Base-by-base conservation (phyloP, 192 early-diverging fungal species). In the Fimicolochytrium jonesii region DNA sequence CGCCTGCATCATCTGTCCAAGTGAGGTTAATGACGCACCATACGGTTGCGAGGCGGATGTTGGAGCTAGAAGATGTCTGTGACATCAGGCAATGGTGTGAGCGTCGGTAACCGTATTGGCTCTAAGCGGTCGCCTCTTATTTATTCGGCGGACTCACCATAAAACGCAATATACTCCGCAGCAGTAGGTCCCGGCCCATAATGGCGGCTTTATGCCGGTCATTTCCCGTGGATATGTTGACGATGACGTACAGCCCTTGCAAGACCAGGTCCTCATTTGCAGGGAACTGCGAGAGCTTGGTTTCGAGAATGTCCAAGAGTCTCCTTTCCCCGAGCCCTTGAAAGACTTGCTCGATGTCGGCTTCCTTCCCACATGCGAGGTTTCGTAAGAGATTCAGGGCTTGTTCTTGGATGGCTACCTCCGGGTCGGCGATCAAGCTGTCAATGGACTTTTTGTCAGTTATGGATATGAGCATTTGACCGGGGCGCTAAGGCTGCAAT, bases 21-120 rank as follows among this genome's bases (percentile, higher is more conserved):
- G 87, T 87, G 43, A 88, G 64, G 66, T 91, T 93, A 41, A 90
- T 87, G 26, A 90, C 69, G 61, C 78, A 80, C 88, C 87, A 93
- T 18, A 81, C 68, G 11, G 87, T 77, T 2, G 78, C 87, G 2
- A 87, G 61, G 2, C 87, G 84, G 31, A 90, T 77, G 18, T 72
- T 45, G 17, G 81, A 59, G 28, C 75, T 77, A 0, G 78, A n/a
- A n/a, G n/a, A n/a, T n/a, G n/a, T n/a, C n/a, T n/a, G n/a, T n/a
- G n/a, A n/a, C n/a, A n/a, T n/a, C n/a, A n/a, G n/a, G n/a, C n/a
- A n/a, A n/a, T n/a, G n/a, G n/a, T n/a, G n/a, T n/a, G n/a, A n/a
- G n/a, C n/a, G n/a, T n/a, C n/a, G n/a, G n/a, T n/a, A n/a, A n/a
- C n/a, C n/a, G n/a, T n/a, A n/a, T n/a, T n/a, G n/a, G n/a, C n/a